Evolutionary conservation across 2,329 filamentous ascomycete species (phyloP).

Genomic region (Fusarium tanahbumbuense): DNA sequence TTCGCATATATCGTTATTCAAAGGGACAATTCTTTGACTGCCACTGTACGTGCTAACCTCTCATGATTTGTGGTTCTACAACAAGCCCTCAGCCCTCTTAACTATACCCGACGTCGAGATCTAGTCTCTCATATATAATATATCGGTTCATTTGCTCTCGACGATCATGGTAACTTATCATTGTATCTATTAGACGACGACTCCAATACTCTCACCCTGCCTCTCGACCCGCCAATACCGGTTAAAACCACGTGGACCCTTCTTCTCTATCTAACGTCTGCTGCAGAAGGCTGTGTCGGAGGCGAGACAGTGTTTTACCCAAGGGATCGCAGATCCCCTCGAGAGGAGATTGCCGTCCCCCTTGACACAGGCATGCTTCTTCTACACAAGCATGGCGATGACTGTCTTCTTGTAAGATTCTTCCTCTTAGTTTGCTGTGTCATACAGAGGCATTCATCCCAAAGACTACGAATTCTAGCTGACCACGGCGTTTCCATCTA

Average conservation of each 20-base stretch:
- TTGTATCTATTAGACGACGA: constrained; percentile 76
- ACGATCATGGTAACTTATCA: constrained; percentile 14
- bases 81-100: neutral
- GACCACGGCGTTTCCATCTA: constrained; percentile 45
- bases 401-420: constrained; percentile 78
- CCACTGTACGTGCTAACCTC: constrained; percentile 73
- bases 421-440: constrained; percentile 2
- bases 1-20: constrained; percentile 87
- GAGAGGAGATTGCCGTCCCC: constrained; percentile 76
- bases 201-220: constrained; percentile 76
- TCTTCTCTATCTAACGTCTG: constrained; percentile 85
- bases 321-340: constrained; percentile 66
- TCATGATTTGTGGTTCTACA: neutral
- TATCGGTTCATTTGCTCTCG: neutral
- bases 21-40: constrained; percentile 91
- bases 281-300: constrained; percentile 78
- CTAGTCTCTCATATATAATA: neutral
- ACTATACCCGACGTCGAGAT: neutral
- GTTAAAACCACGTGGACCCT: constrained; percentile 86
- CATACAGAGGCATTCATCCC: too few relatives aligned
- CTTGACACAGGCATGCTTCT: constrained; percentile 88
- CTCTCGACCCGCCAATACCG: constrained; percentile 45
- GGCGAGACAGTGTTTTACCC: constrained; percentile 95
- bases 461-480: constrained; percentile 1
- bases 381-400: constrained; percentile 87